Evolutionary conservation across 257 asterid species (phyloP).

Genomic region (Rehmannia glutinosa): DNA sequence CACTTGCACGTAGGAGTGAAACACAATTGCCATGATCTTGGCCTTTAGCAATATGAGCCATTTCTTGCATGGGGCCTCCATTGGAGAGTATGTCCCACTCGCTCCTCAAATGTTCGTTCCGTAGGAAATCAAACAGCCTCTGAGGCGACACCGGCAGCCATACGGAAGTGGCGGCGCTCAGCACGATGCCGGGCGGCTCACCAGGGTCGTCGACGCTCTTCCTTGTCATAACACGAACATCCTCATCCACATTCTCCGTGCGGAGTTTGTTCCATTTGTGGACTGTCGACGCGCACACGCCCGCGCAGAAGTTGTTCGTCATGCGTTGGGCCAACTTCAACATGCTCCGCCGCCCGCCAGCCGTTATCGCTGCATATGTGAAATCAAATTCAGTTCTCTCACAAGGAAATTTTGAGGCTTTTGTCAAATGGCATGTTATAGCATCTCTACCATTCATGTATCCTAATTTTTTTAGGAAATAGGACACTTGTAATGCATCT

Average conservation of each 20-base stretch:
- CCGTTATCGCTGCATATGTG: conserved; percentile 48
- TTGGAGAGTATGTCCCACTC: conserved; percentile 94
- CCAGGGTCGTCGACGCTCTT: conserved; percentile 86
- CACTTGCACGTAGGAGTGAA: conserved; percentile 84
- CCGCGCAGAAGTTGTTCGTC: conserved; percentile 88
- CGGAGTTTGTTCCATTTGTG: conserved; percentile 82
- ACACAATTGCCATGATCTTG: conserved; percentile 87
- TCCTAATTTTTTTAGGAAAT: background rate
- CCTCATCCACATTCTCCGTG: conserved; percentile 69
- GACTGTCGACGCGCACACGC: conserved; percentile 89
- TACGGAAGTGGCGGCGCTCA: conserved; percentile 86
- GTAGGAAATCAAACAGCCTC: conserved; percentile 71
- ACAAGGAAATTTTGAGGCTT: no score
- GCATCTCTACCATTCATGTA: background rate
- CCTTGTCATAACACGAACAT: conserved; percentile 81
- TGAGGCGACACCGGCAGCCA: conserved; percentile 84
- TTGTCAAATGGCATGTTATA: background rate
- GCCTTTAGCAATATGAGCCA: conserved; percentile 90
- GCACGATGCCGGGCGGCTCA: conserved; percentile 82
- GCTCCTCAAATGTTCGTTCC: conserved; percentile 73
- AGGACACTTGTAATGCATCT: no score
- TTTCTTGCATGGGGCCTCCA: conserved; percentile 95
- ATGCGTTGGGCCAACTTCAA: conserved; percentile 90
- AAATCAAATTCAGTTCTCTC: background rate
- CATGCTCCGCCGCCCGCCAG: conserved; percentile 86